Percentiles rank a stretch among this genome's conserved stretches.
phyloP scores from a whole-genome alignment of 495 filamentous ascomycete genomes.

The Neurospora discreta region DNA sequence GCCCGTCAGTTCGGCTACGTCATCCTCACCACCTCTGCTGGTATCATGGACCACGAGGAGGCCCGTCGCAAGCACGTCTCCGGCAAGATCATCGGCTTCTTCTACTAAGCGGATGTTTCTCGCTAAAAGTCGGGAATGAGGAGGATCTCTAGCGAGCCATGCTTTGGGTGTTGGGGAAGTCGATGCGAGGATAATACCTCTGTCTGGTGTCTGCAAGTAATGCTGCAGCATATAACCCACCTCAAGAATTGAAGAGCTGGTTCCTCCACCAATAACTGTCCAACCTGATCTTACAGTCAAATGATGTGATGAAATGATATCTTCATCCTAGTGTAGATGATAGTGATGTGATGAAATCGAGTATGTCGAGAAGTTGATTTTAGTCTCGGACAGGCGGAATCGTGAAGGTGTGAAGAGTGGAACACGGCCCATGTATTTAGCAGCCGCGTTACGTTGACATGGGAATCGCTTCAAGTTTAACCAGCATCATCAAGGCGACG shows the following conservation, averaged over 20 bases:
- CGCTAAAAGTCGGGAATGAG: background rate
- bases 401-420: background rate
- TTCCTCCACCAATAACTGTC: background rate
- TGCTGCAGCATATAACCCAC: background rate
- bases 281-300: background rate
- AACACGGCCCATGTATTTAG: background rate
- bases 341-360: background rate
- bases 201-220: background rate
- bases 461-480: background rate
- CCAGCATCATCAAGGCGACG: background rate
- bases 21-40: constrained; percentile 94
- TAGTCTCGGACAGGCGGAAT: background rate
- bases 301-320: too few species aligned
- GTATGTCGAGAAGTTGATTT: background rate
- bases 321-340: too few species aligned
- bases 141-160: constrained; percentile 13
- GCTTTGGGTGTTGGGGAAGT: constrained; percentile 5
- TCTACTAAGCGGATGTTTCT: constrained; percentile 55
- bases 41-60: constrained; percentile 99
- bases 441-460: background rate
- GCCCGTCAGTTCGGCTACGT: constrained; percentile 99
- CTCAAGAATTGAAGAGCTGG: background rate
- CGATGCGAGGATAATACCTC: constrained; percentile 7
- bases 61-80: constrained; percentile 93
- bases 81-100: constrained; percentile 94